Percentiles rank a stretch among this genome's conserved stretches.
phyloP scores from a whole-genome alignment of 2,329 filamentous ascomycete genomes.

The Pseudopyricularia cyperi region DNA sequence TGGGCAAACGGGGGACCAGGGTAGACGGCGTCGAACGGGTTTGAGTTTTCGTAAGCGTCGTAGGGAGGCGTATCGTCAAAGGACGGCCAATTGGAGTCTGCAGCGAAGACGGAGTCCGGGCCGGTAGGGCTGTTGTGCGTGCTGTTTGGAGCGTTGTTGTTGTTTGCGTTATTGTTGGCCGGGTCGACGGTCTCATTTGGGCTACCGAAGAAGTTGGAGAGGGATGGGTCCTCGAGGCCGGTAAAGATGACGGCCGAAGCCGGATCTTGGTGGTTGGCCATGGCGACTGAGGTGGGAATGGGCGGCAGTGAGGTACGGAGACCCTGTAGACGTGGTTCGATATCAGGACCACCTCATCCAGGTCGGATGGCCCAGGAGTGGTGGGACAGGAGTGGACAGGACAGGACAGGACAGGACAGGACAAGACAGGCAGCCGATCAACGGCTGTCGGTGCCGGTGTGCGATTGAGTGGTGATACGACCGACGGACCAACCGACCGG shows the following conservation, averaged over 20 bases:
- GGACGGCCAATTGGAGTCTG: conserved; percentile 30
- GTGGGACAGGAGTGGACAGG: background rate
- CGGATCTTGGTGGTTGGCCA: conserved; percentile 2
- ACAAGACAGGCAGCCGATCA: background rate
- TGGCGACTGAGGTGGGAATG: background rate
- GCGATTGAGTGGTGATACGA: background rate
- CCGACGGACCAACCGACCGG: background rate
- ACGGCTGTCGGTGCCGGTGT: background rate
- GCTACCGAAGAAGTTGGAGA: conserved; percentile 3
- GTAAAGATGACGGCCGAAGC: conserved; percentile 24
- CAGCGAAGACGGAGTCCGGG: conserved; percentile 6
- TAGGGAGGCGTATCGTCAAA: conserved; percentile 35
- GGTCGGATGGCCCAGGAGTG: background rate
- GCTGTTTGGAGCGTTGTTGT: background rate
- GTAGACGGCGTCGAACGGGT: conserved; percentile 17
- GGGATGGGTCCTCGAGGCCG: conserved; percentile 21
- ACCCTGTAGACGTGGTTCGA: conserved; percentile 5
- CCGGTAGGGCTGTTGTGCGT: background rate
- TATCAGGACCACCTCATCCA: conserved; percentile 1
- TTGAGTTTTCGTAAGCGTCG: conserved; percentile 25
- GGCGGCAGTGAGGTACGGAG: background rate
- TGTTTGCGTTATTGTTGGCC: background rate
- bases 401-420: background rate
- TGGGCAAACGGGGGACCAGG: conserved; percentile 15
- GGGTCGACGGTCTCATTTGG: background rate